These are phyloP conservation scores for Gnetum montanum DNA, from an alignment of 75 land plant genomes.

Conservation along the genomic window DNA sequence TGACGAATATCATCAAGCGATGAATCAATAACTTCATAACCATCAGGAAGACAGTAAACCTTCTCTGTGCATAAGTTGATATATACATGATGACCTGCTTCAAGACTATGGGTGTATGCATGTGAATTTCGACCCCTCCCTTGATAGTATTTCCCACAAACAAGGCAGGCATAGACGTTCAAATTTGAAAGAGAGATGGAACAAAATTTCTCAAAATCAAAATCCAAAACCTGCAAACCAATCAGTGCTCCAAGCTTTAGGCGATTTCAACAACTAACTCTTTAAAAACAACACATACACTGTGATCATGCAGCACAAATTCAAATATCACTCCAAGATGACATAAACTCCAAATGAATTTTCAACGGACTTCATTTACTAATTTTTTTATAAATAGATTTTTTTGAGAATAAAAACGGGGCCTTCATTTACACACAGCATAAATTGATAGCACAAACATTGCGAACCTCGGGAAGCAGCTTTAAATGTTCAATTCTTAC, in stretches of 20 bases:
- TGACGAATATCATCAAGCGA: slow-evolving; percentile 94
- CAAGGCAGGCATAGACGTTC: slow-evolving; percentile 99
- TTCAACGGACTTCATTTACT: too few species aligned
- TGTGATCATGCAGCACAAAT: too few species aligned
- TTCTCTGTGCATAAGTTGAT: slow-evolving; percentile 88
- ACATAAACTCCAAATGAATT: too few species aligned
- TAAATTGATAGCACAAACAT: too few species aligned
- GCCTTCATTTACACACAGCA: too few species aligned
- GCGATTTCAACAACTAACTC: background rate
- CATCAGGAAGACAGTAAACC: slow-evolving; percentile 98
- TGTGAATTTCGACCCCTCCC: slow-evolving; percentile 92
- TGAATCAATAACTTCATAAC: slow-evolving; percentile 95
- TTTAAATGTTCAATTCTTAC: too few species aligned
- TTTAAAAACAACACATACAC: background rate
- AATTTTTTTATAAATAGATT: too few species aligned
- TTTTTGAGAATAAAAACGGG: too few species aligned
- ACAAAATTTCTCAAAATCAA: slow-evolving; percentile 99
- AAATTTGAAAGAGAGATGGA: slow-evolving; percentile 91
- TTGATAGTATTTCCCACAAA: slow-evolving; percentile 98
- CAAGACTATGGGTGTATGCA: slow-evolving; percentile 94
- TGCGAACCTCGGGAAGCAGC: too few species aligned
- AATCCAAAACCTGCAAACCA: slow-evolving; percentile 83
- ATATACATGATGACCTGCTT: slow-evolving; percentile 94
- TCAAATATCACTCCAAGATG: too few species aligned
- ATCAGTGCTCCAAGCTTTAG: too few species aligned